Percentiles rank a stretch among this genome's conserved stretches.
These are phyloP conservation scores for Chalciporus sphaerocephalus DNA, from an alignment of 768 basidiomycete genomes.

Conservation along the genomic window DNA sequence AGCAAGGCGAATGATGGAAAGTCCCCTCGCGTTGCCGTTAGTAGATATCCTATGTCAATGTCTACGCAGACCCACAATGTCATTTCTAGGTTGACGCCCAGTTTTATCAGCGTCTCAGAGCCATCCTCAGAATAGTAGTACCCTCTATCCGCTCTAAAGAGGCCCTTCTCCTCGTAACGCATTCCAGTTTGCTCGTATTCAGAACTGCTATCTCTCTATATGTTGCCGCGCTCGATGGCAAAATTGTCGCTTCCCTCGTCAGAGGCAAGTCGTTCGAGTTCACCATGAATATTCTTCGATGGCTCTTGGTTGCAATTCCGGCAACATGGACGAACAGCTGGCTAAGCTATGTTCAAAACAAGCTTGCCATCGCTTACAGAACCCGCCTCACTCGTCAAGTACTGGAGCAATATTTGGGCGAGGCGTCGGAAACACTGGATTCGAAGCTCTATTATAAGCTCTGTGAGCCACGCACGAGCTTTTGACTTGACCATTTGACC, in stretches of 20 bases:
- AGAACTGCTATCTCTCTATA: slow-evolving; percentile 91
- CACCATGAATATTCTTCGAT: slow-evolving; percentile 78
- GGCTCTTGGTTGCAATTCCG: slow-evolving; percentile 89
- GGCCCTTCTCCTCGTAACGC: slow-evolving; percentile 79
- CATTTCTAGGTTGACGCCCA: slow-evolving; percentile 73
- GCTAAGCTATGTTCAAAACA: slow-evolving; percentile 91
- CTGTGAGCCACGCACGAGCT: slow-evolving; percentile 44
- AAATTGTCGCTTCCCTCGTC: slow-evolving; percentile 92
- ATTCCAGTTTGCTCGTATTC: slow-evolving; percentile 84
- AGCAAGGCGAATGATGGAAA: slow-evolving; percentile 33
- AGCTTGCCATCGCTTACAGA: slow-evolving; percentile 84
- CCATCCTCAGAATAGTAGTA: slow-evolving; percentile 82
- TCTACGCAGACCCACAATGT: background rate
- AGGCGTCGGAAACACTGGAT: slow-evolving; percentile 55
- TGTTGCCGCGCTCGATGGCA: slow-evolving; percentile 91
- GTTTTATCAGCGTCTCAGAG: slow-evolving; percentile 78
- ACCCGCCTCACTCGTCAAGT: slow-evolving; percentile 82
- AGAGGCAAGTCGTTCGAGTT: slow-evolving; percentile 77
- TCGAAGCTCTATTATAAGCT: slow-evolving; percentile 94
- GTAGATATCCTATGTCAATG: slow-evolving; percentile 19
- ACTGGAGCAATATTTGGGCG: slow-evolving; percentile 79
- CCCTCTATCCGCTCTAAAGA: slow-evolving; percentile 84
- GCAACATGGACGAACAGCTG: slow-evolving; percentile 92
- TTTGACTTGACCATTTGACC: background rate
- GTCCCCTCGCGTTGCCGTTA: slow-evolving; percentile 63